Evolutionary conservation across 148 eudicot genomes (phyloP), one percentile per base, ranked within the genome.

Genomic region (Vaccinium corymbosum): DNA sequence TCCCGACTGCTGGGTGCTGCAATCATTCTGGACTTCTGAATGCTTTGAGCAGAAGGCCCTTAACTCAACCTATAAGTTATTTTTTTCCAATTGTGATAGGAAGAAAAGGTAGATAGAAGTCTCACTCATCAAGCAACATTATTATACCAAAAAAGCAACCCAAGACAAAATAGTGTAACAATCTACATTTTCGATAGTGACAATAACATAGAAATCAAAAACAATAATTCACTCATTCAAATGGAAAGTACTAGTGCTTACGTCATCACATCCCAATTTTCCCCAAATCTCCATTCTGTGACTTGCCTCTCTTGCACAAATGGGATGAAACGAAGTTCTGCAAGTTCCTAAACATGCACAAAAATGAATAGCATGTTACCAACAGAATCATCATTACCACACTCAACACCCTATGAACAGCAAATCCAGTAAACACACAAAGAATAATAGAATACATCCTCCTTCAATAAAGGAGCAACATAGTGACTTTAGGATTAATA

Each of bases 201-300:
- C 35, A 56, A 79, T 35, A 38, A 78, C n/a, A 78, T 53, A 15
- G n/a, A 52, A 56, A 83, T 51, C 0, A 76, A 83, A 83, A 83
- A 76, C 17, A 49, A 70, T 52, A 52, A 42, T 66, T 50, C 70
- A 35, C 62, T 68, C 42, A 71, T 20, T 72, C 22, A 79, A 79
- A 50, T 53, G 80, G 42, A 80, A 71, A 62, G 59, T 80, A 74
- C 88, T 53, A 57, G 81, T 78, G 82, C 95, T 89, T 89, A 97
- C 99, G 87, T 97, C 99, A 91, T 97, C 97, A 88, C 92, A 92
- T 76, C 98, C 98, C 78, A 93, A 89, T 85, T 91, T 93, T 46
- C 98, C 98, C 99, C 99, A 97, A 22, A 94, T 90, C 92, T 97
- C 99, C 89, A 97, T 97, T 86, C 91, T 91, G 83, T 94, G 88